A percentile compares a stretch with the other conserved stretches of the same genome.
Evolutionary conservation across 2,329 filamentous ascomycete genomes (phyloP).

Genomic region (Septoria linicola): DNA sequence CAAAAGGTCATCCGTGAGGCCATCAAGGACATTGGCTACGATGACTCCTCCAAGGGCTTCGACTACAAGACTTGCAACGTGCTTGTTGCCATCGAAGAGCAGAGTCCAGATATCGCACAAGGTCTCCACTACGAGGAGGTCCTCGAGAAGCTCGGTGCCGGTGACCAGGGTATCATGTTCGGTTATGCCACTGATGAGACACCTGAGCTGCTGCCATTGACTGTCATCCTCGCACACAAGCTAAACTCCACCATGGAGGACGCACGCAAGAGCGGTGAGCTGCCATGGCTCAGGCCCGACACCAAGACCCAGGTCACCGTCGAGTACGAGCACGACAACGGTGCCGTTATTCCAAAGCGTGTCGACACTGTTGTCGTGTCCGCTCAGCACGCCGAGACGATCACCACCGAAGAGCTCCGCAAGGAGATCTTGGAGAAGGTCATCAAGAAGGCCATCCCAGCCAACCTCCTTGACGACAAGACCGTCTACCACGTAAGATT

Average conservation of each 20-base stretch:
- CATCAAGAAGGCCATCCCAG: constrained; percentile 90
- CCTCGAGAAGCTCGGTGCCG: constrained; percentile 94
- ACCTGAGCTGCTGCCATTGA: constrained; percentile 92
- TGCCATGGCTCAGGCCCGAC: constrained; percentile 95
- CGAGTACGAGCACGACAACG: constrained; percentile 95
- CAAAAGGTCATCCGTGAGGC: constrained; percentile 92
- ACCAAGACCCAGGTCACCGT: constrained; percentile 99
- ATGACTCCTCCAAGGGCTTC: constrained; percentile 95
- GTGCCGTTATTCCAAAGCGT: constrained; percentile 85
- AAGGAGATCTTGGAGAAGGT: constrained; percentile 97
- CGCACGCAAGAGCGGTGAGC: constrained; percentile 79
- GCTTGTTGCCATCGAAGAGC: constrained; percentile 97
- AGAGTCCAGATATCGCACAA: constrained; percentile 98
- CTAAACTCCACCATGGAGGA: constrained; percentile 93
- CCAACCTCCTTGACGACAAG: constrained; percentile 85
- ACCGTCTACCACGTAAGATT: constrained; percentile 86
- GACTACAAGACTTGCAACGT: constrained; percentile 99
- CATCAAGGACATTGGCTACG: constrained; percentile 99
- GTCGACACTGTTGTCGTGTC: constrained; percentile 97
- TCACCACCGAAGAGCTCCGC: constrained; percentile 87
- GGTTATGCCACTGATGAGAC: constrained; percentile 99
- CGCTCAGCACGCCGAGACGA: constrained; percentile 86
- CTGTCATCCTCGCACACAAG: constrained; percentile 91
- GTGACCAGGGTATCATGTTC: constrained; percentile 99
- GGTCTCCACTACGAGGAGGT: constrained; percentile 98